These are phyloP conservation scores for Cylindrodendrum hubeiense DNA, from an alignment of 2,329 filamentous ascomycete genomes.

Conservation along the genomic window DNA sequence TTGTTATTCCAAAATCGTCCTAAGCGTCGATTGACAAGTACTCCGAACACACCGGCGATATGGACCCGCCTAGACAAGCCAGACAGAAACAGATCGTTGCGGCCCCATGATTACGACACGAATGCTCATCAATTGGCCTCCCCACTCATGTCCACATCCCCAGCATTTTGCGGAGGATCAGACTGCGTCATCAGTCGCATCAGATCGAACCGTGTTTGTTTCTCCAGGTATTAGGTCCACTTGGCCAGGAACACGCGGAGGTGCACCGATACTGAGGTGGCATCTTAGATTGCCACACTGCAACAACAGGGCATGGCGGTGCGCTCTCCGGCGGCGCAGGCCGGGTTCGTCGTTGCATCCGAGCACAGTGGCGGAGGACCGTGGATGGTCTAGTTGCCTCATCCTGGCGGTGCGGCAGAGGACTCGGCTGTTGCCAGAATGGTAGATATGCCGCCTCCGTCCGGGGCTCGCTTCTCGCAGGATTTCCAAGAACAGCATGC, in stretches of 20 bases:
- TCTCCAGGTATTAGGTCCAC: conserved; percentile 6
- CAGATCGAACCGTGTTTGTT: conserved; percentile 19
- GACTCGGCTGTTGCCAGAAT: conserved; percentile 24
- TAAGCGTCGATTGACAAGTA: background rate
- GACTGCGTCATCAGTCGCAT: conserved; percentile 8
- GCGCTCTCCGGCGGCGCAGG: conserved; percentile 1
- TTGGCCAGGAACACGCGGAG: conserved; percentile 28
- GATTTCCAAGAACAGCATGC: conserved; percentile 19
- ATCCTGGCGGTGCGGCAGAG: conserved; percentile 22
- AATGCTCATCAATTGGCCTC: conserved; percentile 7
- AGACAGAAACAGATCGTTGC: background rate
- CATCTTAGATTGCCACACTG: conserved; percentile 18
- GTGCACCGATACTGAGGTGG: conserved; percentile 15
- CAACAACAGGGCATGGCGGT: background rate
- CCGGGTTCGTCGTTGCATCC: conserved; percentile 20
- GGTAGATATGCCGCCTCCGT: background rate
- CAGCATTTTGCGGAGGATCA: conserved; percentile 14
- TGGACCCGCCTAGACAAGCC: background rate
- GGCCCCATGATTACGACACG: background rate
- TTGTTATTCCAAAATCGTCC: background rate
- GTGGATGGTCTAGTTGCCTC: conserved; percentile 10
- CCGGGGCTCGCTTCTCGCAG: background rate
- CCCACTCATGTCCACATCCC: background rate
- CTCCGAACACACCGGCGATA: background rate
- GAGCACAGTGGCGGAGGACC: conserved; percentile 1